Conservation (phyloP, 164 flowering plant genomes). For the Akebia trifoliata region DNA sequence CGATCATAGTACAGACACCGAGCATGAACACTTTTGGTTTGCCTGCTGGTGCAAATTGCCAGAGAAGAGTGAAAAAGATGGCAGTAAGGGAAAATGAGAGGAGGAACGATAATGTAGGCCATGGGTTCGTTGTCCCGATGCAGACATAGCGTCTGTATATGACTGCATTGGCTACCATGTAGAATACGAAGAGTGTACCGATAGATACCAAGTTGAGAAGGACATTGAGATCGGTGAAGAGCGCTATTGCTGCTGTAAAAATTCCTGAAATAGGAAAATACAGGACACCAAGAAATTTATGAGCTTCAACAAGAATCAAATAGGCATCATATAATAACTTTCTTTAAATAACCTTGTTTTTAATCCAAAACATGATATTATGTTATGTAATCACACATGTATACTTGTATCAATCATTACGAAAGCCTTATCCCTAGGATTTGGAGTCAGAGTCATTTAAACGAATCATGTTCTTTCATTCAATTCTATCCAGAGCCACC, state of each 20-base stretch:
- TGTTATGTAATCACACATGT: no score
- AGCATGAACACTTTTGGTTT: constrained; percentile 45
- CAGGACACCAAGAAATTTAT: background rate
- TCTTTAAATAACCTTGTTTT: no score
- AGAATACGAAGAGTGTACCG: constrained; percentile 89
- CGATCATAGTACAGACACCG: constrained; percentile 31
- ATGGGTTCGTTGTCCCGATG: constrained; percentile 48
- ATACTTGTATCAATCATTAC: no score
- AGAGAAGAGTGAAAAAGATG: constrained; percentile 59
- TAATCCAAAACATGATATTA: no score
- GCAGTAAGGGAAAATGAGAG: constrained; percentile 51
- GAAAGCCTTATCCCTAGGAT: no score
- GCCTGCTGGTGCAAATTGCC: constrained; percentile 58
- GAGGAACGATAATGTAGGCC: constrained; percentile 74
- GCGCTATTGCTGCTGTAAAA: constrained; percentile 69
- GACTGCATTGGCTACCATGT: constrained; percentile 93
- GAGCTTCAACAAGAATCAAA: background rate
- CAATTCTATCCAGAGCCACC: no score
- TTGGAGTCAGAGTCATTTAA: no score
- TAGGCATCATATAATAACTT: no score
- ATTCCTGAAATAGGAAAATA: constrained; percentile 39
- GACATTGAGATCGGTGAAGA: constrained; percentile 73
- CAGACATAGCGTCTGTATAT: constrained; percentile 71
- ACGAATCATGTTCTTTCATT: no score
- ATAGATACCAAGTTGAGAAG: constrained; percentile 81